Conservation (phyloP, 345 rosid genomes). For the Triadica sebifera region DNA sequence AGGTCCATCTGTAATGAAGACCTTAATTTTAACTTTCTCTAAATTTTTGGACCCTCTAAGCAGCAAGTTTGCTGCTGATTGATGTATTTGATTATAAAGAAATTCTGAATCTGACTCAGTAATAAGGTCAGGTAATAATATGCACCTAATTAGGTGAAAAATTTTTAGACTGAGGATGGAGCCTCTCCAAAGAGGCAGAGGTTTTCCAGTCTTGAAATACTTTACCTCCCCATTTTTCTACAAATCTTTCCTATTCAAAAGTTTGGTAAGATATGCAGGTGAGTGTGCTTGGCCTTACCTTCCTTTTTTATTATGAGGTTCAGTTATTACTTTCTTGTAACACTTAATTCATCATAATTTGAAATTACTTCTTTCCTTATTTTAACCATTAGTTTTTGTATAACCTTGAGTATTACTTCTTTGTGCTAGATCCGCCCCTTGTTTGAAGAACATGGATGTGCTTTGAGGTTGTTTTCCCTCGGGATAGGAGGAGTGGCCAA, state of each 20-base stretch:
- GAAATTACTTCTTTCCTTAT: not conserved
- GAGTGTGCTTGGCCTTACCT: no score
- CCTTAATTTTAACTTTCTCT: not conserved
- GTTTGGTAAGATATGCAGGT: not conserved
- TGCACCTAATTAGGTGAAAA: no score
- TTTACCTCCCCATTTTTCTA: not conserved
- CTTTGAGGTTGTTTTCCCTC: conserved; percentile 66
- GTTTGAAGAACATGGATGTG: conserved; percentile 68
- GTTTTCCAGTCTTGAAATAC: not conserved
- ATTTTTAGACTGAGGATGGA: not conserved
- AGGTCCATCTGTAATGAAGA: not conserved
- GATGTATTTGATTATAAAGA: not conserved
- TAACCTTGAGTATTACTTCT: conserved; percentile 20
- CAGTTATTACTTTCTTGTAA: conserved; percentile 7
- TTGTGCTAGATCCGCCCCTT: conserved; percentile 55
- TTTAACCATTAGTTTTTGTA: not conserved
- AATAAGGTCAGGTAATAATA: not conserved
- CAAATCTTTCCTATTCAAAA: not conserved
- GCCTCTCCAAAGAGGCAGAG: not conserved
- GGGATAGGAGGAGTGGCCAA: conserved; percentile 66
- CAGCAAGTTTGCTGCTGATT: not conserved
- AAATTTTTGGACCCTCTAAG: not conserved
- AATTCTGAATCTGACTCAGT: not conserved
- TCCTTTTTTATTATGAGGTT: not conserved
- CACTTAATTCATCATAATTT: conserved; percentile 2